A percentile compares a stretch with the other conserved stretches of the same genome.
Evolutionary conservation across 257 asterid species (phyloP).

Genomic region (Eustoma russellianum): DNA sequence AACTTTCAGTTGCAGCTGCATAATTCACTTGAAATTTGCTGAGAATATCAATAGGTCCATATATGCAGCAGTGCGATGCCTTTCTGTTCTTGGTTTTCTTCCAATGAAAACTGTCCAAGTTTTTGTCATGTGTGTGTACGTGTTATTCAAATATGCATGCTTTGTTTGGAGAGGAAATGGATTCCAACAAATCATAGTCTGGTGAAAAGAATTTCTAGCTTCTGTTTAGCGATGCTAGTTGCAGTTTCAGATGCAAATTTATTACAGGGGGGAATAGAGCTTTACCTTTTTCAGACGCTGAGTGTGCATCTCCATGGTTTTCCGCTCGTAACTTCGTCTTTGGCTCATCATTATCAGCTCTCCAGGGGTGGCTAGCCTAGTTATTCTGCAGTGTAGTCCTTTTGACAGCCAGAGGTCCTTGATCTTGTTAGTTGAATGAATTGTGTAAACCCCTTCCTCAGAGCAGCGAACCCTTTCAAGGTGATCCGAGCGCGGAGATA

Average conservation of each 20-base stretch:
- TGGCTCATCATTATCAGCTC: slow-evolving; percentile 93
- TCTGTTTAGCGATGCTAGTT: background rate
- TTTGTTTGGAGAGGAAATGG: background rate
- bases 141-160: background rate
- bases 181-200: no score
- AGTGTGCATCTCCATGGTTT: slow-evolving; percentile 33
- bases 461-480: slow-evolving; percentile 17
- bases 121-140: no score
- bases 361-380: slow-evolving; percentile 65
- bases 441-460: slow-evolving; percentile 15
- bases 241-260: background rate
- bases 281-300: slow-evolving; percentile 46
- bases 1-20: slow-evolving; percentile 57
- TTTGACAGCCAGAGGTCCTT: slow-evolving; percentile 21
- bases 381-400: slow-evolving; percentile 29
- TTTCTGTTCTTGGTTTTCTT: slow-evolving; percentile 50
- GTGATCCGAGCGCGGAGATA: slow-evolving; percentile 27
- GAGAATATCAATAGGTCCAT: slow-evolving; percentile 37
- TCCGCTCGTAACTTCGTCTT: slow-evolving; percentile 66
- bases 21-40: slow-evolving; percentile 36
- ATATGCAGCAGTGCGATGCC: slow-evolving; percentile 40
- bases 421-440: slow-evolving; percentile 10
- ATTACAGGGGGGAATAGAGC: background rate
- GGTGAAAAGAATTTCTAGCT: no score
- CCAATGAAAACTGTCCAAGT: slow-evolving; percentile 11